A percentile compares a stretch with the other conserved stretches of the same genome.
phyloP scores from a whole-genome alignment of 495 filamentous ascomycete genomes.

The Tuber magnatum region DNA sequence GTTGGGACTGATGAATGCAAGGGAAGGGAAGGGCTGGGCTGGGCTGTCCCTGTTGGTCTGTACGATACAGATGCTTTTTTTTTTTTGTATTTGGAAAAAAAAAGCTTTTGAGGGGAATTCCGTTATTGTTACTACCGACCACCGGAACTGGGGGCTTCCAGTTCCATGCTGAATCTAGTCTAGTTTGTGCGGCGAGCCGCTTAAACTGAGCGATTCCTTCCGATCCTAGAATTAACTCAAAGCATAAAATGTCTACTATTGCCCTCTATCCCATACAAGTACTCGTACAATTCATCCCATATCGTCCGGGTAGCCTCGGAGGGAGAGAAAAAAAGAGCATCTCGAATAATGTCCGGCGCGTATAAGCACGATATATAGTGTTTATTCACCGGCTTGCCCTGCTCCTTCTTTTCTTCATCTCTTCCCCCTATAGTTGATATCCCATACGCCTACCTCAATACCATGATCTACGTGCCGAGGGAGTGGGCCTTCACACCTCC shows the following conservation, averaged over 20 bases:
- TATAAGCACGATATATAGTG: too few species aligned
- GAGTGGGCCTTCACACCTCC: too few species aligned
- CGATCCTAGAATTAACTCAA: background rate
- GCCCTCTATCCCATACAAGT: background rate
- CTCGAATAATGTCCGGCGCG: background rate
- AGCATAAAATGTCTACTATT: background rate
- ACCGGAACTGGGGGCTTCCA: background rate
- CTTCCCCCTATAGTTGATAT: too few species aligned
- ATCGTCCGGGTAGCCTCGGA: background rate
- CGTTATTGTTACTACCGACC: background rate
- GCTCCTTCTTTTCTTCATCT: too few species aligned
- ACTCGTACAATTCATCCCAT: background rate
- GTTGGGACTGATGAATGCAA: background rate
- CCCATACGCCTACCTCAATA: too few species aligned
- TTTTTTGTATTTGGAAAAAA: background rate
- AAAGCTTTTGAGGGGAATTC: background rate
- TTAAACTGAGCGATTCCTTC: background rate
- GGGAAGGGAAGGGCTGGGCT: background rate
- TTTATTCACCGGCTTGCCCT: too few species aligned
- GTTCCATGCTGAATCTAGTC: background rate
- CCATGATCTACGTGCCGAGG: too few species aligned
- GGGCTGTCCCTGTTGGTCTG: background rate
- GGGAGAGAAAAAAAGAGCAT: fast-evolving
- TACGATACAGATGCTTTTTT: too few species aligned
- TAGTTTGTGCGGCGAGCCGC: background rate